Base-by-base conservation (phyloP, 257 asterid species). In the Fraxinus excelsior region DNA sequence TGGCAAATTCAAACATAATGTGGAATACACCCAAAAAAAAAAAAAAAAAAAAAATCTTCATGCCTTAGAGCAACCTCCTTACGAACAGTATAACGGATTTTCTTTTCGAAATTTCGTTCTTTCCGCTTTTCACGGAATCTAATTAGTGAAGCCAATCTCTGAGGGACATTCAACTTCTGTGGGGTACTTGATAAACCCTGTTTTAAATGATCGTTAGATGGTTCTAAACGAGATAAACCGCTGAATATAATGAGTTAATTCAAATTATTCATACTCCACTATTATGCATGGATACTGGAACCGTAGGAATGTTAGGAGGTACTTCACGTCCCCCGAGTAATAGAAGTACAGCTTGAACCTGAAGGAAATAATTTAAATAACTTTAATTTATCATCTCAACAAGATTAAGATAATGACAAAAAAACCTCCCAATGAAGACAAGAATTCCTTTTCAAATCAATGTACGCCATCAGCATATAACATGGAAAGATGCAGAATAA, bases 291-390 rank as follows among this genome's bases (percentile, higher is more conserved):
- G 87, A 75, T 60, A 82, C 77, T 31, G 95, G 90, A 72, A 78
- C 68, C 58, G 85, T 28, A 79, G 97, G 93, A 75, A 85, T 42
- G 75, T 82, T 88, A 12, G 85, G 78, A 72, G 90, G 92, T 67
- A 89, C 82, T 84, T 92, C 96, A 65, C 90, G 90, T 60, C 96
- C 96, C 73, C 96, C 97, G 79, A 92, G 77, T 46, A 92, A 85
- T 75, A 92, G 85, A 70, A 92, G 93, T 67, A 90, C 96, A 68
- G 92, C 96, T 83, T 90, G 96, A 78, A 90, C 97, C 97, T 90
- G 88, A 84, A 79, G 58, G 44, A 62, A 29, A 72, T 75, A 74
- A 68, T 75, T 71, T 42, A 35, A 69, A 35, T 77, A 75, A 76
- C 49, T 12, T 46, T 70, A 10, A 75, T 34, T 51, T 66, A 71